Evolutionary conservation across 2,329 filamentous ascomycete species (phyloP).

Genomic region (Alternaria sp.): DNA sequence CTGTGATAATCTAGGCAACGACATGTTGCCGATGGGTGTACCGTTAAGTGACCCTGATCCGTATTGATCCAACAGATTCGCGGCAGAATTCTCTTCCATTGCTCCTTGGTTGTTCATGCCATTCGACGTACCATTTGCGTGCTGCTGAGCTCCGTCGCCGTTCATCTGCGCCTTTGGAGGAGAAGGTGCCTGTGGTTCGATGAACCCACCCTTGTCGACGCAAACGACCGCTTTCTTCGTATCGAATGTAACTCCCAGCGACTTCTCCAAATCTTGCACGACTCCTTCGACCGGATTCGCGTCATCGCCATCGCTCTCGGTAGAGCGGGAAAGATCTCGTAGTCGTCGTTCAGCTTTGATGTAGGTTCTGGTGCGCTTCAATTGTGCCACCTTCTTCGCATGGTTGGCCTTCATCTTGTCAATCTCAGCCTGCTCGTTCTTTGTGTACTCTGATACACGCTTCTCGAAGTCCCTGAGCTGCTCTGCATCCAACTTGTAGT

Average conservation of each 20-base stretch:
- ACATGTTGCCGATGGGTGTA: conserved; percentile 68
- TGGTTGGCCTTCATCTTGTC: conserved; percentile 84
- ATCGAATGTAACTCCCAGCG: conserved; percentile 72
- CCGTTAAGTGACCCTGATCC: conserved; percentile 68
- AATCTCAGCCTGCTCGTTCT: conserved; percentile 80
- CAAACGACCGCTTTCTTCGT: conserved; percentile 71
- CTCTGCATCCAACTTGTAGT: conserved; percentile 75
- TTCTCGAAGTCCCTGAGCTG: conserved; percentile 85
- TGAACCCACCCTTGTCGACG: conserved; percentile 78
- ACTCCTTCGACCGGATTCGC: conserved; percentile 72
- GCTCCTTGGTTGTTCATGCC: conserved; percentile 40
- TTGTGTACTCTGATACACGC: conserved; percentile 75
- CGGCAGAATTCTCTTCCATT: conserved; percentile 57
- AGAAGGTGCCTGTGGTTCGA: conserved; percentile 61
- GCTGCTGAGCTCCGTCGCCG: conserved; percentile 38
- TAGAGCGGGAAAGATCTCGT: conserved; percentile 66
- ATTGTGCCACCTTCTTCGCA: conserved; percentile 74
- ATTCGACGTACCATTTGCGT: conserved; percentile 48
- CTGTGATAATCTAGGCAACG: conserved; percentile 63
- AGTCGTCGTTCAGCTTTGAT: conserved; percentile 79
- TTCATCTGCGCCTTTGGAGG: conserved; percentile 44
- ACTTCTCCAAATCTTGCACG: conserved; percentile 74
- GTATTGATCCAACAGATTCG: conserved; percentile 73
- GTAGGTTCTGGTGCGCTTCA: conserved; percentile 74
- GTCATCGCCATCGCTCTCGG: conserved; percentile 33